Percentiles rank a stretch among this genome's conserved stretches.
phyloP scores from a whole-genome alignment of 129 eudicot species.

The Tagetes patula region DNA sequence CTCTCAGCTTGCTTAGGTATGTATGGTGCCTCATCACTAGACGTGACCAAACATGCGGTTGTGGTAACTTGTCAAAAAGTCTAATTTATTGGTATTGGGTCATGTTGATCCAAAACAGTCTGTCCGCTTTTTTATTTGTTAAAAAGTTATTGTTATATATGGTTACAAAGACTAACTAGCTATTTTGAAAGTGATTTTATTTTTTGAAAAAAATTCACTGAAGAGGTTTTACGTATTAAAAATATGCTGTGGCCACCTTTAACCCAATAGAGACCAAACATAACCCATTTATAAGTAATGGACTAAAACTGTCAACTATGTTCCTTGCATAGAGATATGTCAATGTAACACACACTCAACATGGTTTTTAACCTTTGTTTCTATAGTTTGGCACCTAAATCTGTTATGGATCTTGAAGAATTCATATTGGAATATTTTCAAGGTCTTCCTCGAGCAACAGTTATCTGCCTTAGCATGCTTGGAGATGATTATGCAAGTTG shows the following conservation, averaged over 20 bases:
- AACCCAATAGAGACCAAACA: background rate
- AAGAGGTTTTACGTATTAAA: background rate
- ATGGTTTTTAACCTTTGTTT: constrained; percentile 15
- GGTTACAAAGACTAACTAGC: background rate
- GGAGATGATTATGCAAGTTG: constrained; percentile 53
- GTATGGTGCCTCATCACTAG: constrained; percentile 10
- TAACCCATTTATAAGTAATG: background rate
- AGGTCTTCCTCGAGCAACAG: constrained; percentile 57
- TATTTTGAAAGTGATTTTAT: background rate
- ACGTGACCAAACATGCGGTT: background rate
- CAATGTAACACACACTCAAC: background rate
- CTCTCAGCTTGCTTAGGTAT: constrained; percentile 51
- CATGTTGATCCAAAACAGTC: background rate
- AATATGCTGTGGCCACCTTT: background rate
- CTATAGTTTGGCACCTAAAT: constrained; percentile 59
- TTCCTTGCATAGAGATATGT: background rate
- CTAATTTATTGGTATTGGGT: background rate
- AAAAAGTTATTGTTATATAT: background rate
- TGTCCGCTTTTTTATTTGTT: background rate
- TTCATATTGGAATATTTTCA: constrained; percentile 47
- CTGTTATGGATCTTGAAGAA: constrained; percentile 43
- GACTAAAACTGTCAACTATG: background rate
- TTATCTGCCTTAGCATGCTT: constrained; percentile 70
- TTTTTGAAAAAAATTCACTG: background rate
- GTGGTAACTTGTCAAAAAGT: background rate